Evolutionary conservation across 345 rosid genomes (phyloP).

Genomic region (Camelina sativa): DNA sequence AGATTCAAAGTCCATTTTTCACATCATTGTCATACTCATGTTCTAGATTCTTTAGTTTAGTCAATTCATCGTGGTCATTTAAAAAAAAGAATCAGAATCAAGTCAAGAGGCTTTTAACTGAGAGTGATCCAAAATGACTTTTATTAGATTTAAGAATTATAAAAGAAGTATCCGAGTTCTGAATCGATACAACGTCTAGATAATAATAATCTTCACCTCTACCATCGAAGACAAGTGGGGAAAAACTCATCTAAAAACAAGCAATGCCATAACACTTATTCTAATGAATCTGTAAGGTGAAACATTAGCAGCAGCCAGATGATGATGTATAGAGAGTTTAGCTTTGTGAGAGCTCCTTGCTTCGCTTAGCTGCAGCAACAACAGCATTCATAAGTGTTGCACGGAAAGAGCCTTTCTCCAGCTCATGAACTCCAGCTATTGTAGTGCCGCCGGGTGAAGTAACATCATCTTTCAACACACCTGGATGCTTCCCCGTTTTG

Average conservation of each 20-base stretch:
- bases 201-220: slow-evolving; percentile 19
- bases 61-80: neutral
- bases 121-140: neutral
- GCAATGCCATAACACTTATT: slow-evolving; percentile 13
- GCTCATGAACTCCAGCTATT: slow-evolving; percentile 81
- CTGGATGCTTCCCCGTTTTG: slow-evolving; percentile 85
- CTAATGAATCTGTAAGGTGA: slow-evolving; percentile 20
- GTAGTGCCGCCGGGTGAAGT: slow-evolving; percentile 95
- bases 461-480: slow-evolving; percentile 90
- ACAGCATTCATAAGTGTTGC: slow-evolving; percentile 90
- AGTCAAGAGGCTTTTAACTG: neutral
- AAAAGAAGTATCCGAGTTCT: slow-evolving; percentile 7
- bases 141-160: neutral
- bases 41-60: neutral
- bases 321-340: slow-evolving; percentile 28
- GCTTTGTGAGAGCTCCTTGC: slow-evolving; percentile 68
- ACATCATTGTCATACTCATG: slow-evolving; percentile 1
- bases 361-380: slow-evolving; percentile 77
- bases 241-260: neutral
- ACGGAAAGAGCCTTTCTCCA: slow-evolving; percentile 88
- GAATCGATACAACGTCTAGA: neutral
- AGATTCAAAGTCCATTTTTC: neutral
- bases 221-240: slow-evolving; percentile 21
- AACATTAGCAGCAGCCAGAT: neutral
- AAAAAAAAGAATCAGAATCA: neutral